Base-by-base conservation (phyloP, 805 yeast genomes). In the Scheffersomyces ergatensis region DNA sequence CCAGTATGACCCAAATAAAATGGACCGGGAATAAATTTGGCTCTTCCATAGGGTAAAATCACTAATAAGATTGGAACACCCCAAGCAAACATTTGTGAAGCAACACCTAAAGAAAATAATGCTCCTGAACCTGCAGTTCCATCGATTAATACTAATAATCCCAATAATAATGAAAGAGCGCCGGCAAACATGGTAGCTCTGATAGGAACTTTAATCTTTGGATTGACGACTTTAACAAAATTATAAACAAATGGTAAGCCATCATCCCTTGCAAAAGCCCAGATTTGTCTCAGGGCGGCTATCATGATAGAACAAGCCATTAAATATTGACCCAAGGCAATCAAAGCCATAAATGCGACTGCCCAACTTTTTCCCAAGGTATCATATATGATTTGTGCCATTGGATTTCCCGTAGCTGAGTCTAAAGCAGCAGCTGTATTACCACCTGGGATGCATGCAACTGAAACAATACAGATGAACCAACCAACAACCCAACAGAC, bases 251-350 rank as follows among this genome's bases (percentile, higher is more conserved):
- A 67, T 9, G 89, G 89, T 40, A 82, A 66, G 14, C 87, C 87
- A 51, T 81, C 78, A 56, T 83, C 89, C 62, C 89, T 76, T 31
- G 85, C 78, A 55, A 82, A 79, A 1, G 87, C 85, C 78, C 83
- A 82, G 37, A 79, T 68, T 57, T 81, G 86, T 57, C 87, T 73
- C 5, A 85, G 79, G 4, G 76, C 71, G 12, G 86, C 85, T 29
- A 80, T 73, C 35, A 79, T 62, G 39, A 76, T 70, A 3, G 82
- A 76, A 23, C 77, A 69, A 14, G 83, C 83, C 85, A 80, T 82
- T 39, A 80, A 59, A 58, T 74, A 77, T 55, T 80, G 85, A 17
- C 83, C 76, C 41, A 69, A 50, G 13, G 78, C 70, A 51, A 78
- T 72, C 35, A 80, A 47, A 2, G 76, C 51, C 79, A 80, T 75